These are phyloP conservation scores for Venturia nashicola DNA, from an alignment of 2,329 filamentous ascomycete genomes.

Conservation along the genomic window DNA sequence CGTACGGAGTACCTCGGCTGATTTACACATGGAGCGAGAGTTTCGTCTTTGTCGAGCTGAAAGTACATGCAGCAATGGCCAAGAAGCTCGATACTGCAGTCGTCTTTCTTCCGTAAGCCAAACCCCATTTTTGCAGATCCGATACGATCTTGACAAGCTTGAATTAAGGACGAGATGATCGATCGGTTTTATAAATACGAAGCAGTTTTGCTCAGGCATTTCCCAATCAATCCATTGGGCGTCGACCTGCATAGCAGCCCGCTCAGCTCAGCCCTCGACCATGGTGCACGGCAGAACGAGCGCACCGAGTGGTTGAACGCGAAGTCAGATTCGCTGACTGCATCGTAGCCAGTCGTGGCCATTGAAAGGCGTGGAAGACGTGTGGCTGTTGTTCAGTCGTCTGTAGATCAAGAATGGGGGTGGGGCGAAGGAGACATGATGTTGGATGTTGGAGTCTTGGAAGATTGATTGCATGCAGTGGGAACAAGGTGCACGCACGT, in stretches of 20 bases:
- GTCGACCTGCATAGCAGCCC: background rate
- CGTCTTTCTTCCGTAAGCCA: background rate
- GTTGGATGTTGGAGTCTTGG: too few species aligned
- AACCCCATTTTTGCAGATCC: too few species aligned
- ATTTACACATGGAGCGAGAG: background rate
- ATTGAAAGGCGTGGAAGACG: background rate
- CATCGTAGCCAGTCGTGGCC: background rate
- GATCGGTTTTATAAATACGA: background rate
- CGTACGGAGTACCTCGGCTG: background rate
- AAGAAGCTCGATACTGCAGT: background rate
- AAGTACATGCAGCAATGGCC: background rate
- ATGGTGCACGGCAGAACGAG: background rate
- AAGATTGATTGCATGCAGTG: too few species aligned
- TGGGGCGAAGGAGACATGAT: too few species aligned
- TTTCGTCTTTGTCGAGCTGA: background rate
- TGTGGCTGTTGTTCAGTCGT: background rate
- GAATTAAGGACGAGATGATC: too few species aligned
- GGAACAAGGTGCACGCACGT: too few species aligned
- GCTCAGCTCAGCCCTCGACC: background rate
- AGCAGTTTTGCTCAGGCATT: background rate
- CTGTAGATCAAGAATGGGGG: background rate
- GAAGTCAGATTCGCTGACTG: background rate
- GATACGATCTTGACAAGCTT: too few species aligned
- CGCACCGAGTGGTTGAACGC: background rate
- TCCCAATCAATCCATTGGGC: background rate